A percentile compares a stretch with the other conserved stretches of the same genome.
Evolutionary conservation across 1,284 basidiomycete species (phyloP).

Genomic region (Melampsora americana): DNA sequence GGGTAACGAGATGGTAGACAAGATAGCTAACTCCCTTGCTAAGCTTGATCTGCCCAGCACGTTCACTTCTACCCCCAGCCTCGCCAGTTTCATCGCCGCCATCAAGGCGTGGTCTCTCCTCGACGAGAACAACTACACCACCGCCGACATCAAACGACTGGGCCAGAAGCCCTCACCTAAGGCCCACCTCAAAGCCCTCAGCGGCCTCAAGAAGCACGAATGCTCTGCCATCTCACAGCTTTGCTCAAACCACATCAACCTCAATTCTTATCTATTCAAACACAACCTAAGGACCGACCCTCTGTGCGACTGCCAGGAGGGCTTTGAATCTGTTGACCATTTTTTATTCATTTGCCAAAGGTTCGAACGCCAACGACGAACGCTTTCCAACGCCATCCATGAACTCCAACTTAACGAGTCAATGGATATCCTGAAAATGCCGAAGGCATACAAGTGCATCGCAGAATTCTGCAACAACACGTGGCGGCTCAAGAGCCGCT

Average conservation of each 20-base stretch:
- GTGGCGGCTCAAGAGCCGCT: no score
- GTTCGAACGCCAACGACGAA: no score
- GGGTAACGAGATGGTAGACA: background rate
- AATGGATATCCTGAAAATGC: no score
- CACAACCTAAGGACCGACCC: background rate
- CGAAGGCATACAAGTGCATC: no score
- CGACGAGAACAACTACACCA: background rate
- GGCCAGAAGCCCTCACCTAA: background rate
- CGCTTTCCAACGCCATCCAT: no score
- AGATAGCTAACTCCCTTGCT: background rate
- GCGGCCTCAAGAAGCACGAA: background rate
- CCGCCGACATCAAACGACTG: background rate
- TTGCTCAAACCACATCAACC: background rate
- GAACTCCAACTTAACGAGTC: no score
- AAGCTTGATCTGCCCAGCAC: background rate
- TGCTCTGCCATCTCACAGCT: background rate
- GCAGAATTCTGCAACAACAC: no score
- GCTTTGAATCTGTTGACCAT: background rate
- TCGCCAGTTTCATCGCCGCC: background rate
- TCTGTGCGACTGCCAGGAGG: background rate
- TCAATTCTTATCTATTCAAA: background rate
- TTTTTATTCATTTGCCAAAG: no score
- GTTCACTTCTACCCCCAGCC: no score
- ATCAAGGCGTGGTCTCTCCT: background rate
- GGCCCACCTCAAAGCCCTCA: background rate